Conservation (phyloP, 2,329 filamentous ascomycete genomes). For the Calycina herbarum region DNA sequence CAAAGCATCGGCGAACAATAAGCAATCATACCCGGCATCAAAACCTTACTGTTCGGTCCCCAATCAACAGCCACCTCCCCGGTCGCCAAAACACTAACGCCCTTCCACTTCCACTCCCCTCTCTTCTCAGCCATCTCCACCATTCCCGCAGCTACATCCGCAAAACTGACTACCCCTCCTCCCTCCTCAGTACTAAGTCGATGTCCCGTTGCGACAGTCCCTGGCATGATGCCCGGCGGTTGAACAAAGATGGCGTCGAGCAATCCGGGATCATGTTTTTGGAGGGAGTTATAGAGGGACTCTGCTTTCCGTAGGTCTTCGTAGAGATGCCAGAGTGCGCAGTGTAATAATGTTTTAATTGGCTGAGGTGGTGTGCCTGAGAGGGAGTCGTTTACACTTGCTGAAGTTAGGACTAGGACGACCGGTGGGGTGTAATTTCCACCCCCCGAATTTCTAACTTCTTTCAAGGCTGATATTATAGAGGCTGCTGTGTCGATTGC, state of each 20-base stretch:
- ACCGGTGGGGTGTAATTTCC: not conserved
- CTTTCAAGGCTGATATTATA: not conserved
- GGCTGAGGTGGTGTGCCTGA: not conserved
- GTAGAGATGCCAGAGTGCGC: not conserved
- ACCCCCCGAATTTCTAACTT: not conserved
- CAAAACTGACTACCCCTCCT: not conserved
- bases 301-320: not conserved
- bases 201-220: not conserved
- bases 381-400: constrained; percentile 2
- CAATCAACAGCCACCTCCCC: not conserved
- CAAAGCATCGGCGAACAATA: not conserved
- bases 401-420: not conserved
- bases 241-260: not conserved
- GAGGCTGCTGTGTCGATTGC: not conserved
- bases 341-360: not conserved
- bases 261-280: not conserved
- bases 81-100: not conserved
- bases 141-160: not conserved
- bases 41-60: not conserved
- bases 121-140: not conserved
- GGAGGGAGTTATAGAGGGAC: not conserved
- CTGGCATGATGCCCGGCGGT: not conserved
- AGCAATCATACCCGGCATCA: not conserved
- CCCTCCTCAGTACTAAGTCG: not conserved
- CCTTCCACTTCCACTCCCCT: not conserved